These are phyloP conservation scores for Papiliotrema fonsecae DNA, from an alignment of 1,284 basidiomycete genomes.

Conservation along the genomic window DNA sequence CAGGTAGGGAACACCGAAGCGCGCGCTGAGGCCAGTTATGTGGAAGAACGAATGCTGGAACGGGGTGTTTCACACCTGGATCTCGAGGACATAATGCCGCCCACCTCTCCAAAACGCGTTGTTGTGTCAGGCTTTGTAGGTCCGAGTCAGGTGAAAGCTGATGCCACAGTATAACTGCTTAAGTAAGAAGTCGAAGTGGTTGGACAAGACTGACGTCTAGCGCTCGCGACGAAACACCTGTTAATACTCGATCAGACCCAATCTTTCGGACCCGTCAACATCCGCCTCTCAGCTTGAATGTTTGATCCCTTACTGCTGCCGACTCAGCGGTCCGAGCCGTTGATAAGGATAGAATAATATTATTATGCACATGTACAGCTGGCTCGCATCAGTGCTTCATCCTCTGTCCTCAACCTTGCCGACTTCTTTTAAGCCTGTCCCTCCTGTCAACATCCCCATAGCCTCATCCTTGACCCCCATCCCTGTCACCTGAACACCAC, in stretches of 20 bases:
- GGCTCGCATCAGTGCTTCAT: no score
- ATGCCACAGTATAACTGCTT: conserved; percentile 33
- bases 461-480: conserved; percentile 34
- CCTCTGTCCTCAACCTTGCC: no score
- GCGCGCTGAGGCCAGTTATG: conserved; percentile 10
- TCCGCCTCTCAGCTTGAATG: conserved; percentile 16
- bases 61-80: conserved; percentile 9
- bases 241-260: conserved; percentile 25
- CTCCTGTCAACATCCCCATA: conserved; percentile 21
- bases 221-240: conserved; percentile 37
- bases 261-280: conserved; percentile 21
- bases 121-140: conserved; percentile 36
- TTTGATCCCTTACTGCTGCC: no score
- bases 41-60: conserved; percentile 21
- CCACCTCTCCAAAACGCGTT: conserved; percentile 15
- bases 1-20: conserved; percentile 13
- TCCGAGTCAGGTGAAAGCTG: neutral
- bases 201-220: conserved; percentile 13
- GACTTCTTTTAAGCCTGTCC: conserved; percentile 29
- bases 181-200: conserved; percentile 18
- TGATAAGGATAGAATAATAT: no score
- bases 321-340: no score
- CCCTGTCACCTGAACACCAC: conserved; percentile 11
- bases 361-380: no score
- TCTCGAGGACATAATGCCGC: conserved; percentile 22